phyloP scores from a whole-genome alignment of 805 yeast genomes.

The Blastobotrys americana region DNA sequence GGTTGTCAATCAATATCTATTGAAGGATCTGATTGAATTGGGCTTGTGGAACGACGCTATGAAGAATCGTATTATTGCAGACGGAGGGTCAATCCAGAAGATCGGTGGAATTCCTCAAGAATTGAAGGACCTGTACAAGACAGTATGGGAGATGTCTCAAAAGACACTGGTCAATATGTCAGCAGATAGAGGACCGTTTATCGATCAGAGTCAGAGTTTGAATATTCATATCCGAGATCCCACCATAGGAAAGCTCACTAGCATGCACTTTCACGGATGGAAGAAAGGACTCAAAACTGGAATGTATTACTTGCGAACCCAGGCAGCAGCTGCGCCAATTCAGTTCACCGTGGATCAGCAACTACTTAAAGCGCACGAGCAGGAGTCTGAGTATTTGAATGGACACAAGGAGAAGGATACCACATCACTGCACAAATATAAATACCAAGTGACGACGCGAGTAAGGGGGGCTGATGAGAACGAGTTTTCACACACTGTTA shows the following conservation, averaged over 20 bases:
- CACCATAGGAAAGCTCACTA: constrained; percentile 86
- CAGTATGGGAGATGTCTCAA: constrained; percentile 93
- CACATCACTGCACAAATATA: constrained; percentile 31
- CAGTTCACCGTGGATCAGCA: constrained; percentile 66
- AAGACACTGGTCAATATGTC: constrained; percentile 74
- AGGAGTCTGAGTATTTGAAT: background rate
- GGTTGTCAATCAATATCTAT: constrained; percentile 73
- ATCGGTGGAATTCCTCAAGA: constrained; percentile 63
- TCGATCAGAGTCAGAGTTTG: constrained; percentile 88
- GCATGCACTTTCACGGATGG: constrained; percentile 99
- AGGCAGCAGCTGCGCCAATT: constrained; percentile 92
- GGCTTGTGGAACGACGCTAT: constrained; percentile 72
- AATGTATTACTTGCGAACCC: constrained; percentile 91
- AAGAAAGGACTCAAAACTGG: constrained; percentile 95
- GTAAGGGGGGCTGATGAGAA: no score
- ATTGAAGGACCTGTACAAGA: constrained; percentile 63
- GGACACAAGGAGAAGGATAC: background rate
- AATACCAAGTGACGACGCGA: no score
- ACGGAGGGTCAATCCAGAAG: constrained; percentile 77
- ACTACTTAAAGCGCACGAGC: constrained; percentile 19
- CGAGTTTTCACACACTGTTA: no score
- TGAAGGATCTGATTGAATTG: constrained; percentile 67
- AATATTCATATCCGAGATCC: constrained; percentile 81
- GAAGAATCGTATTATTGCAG: constrained; percentile 63
- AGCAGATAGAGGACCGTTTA: constrained; percentile 59